Base-by-base conservation (phyloP, 148 eudicot species). In the Camellia sinensis region DNA sequence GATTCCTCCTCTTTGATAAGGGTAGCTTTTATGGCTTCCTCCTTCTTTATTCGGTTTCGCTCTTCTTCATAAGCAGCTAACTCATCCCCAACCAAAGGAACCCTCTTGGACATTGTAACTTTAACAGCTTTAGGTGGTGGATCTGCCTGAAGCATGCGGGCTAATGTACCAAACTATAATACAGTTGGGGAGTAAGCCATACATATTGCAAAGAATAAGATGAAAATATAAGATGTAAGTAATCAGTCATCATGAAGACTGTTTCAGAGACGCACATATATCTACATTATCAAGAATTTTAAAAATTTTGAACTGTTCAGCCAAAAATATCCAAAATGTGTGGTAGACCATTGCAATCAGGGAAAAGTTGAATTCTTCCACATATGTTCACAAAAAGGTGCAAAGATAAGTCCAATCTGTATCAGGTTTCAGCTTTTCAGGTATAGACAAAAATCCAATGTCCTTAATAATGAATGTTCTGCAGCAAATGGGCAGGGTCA, bases 111-210 rank as follows among this genome's bases (percentile, higher is more conserved):
- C 87, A 91, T 84, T 66, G 91, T 93, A 76, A 93, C 91, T 91
- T 96, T 96, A 43, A 96, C 99, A 89, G 97, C 97, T 91, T 92
- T 93, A 76, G 99, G 99, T 86, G 99, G 99, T 75, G 99, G 99
- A 80, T 93, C 97, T 21, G 97, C 92, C 83, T 96, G 99, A 85
- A 96, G 98, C 97, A 91, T 93, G 64, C 97, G 90, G 72, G 99
- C 98, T 76, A 93, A 81, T 48, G 99, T 91, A 75, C 80, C 97
- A 82, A 89, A 95, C 98, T 95, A 85, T 84, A 88, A 81, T 45
- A 68, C 69, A 73, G 5, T 60, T 3, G 82, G 52, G 73, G 40
- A 71, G 62, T 79, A 45, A 71, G 52, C 10, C 43, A 17, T 48
- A 41, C 10, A 40, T 14, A 40, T 71, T 54, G 50, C 65, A 62